These are phyloP conservation scores for Xylariaceae sp. DNA, from an alignment of 2,329 filamentous ascomycete species.

Conservation along the genomic window DNA sequence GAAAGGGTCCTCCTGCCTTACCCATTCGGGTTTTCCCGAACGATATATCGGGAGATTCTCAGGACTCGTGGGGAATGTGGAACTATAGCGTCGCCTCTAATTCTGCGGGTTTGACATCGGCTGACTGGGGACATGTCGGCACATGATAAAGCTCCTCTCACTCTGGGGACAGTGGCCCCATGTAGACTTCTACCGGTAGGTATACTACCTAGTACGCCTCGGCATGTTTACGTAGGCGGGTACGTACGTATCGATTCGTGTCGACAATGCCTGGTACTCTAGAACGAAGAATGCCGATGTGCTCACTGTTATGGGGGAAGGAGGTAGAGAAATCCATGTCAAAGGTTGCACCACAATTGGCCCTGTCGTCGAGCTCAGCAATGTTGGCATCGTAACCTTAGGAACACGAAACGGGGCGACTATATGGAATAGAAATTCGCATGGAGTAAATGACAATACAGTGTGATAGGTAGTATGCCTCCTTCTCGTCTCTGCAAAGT, in stretches of 20 bases:
- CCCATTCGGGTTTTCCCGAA: constrained; percentile 24
- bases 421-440: not conserved
- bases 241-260: constrained; percentile 8
- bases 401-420: not conserved
- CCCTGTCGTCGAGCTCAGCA: not conserved
- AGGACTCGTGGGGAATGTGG: constrained; percentile 24
- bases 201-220: not conserved
- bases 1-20: constrained; percentile 7
- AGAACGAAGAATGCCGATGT: not conserved
- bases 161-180: not conserved
- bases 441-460: not conserved
- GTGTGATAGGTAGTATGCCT: not conserved
- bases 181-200: constrained; percentile 7
- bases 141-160: constrained; percentile 7
- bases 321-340: not conserved
- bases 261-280: not conserved
- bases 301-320: not conserved
- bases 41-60: constrained; percentile 30
- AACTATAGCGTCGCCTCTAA: constrained; percentile 10
- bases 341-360: not conserved
- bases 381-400: not conserved
- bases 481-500: not conserved
- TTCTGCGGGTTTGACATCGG: constrained; percentile 12
- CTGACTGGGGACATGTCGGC: constrained; percentile 15
- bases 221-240: constrained; percentile 7